Evolutionary conservation across 148 eudicot species (phyloP), one percentile per base, ranked within the genome.

Genomic region (Camellia japonica): DNA sequence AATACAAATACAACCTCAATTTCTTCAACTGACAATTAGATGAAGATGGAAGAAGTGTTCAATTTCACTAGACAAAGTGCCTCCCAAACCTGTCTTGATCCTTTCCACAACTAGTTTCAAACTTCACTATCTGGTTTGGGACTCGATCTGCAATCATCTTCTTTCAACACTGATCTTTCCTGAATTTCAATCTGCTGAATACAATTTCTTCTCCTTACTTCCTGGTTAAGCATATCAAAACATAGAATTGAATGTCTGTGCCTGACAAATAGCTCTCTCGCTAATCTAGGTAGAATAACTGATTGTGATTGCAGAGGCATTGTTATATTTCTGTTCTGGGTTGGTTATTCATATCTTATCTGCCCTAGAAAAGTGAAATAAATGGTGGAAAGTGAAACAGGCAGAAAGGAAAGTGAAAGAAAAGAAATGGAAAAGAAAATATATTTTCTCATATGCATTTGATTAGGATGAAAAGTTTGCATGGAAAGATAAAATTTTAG

Each of bases 141-240:
- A 67, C 49, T 15, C 15, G 41, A 67, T 67, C 71, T 46, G 49
- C 83, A 46, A 20, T 72, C 43, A 19, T 68, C 46, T 46, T 76
- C 70, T 8, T 76, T 76, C 6, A 15, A 58, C n/a, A 20, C 0
- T 46, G 74, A 41, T 51, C 41, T 59, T 11, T 20, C 23, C 5
- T 38, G 42, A 1, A 10, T 23, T n/a, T 58, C 83, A 30, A 41
- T 10, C 38, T 15, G 74, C 16, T 11, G 10, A 5, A 54, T 68
- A 12, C 15, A 23, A 75, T 56, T 58, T n/a, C 65, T 81, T 68
- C 69, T 68, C 3, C 60, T 43, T 30, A 49, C 46, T 68, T 62
- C 83, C 83, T 81, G 83, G 16, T 46, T 30, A 69, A 58, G 44
- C 14, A 68, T 16, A 68, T 16, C 3, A 41, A 6, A 18, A 18